These are phyloP conservation scores for Lactarius indigo DNA, from an alignment of 768 basidiomycete species.

Conservation along the genomic window DNA sequence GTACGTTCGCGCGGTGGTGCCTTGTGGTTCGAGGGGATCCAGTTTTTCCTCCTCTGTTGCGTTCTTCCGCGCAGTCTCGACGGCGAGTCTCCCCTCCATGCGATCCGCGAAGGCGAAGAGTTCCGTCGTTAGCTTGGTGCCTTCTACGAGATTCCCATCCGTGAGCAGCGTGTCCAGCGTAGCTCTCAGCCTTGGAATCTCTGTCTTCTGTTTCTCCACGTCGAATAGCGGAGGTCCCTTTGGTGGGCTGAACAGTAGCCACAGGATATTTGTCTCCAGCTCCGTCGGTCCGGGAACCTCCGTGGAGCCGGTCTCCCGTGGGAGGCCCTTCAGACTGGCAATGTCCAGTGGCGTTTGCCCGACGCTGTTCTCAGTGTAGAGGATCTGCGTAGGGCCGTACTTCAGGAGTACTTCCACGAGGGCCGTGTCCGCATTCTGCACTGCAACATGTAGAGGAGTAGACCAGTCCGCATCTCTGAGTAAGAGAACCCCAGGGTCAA, in stretches of 20 bases:
- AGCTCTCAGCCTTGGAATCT: conserved; percentile 17
- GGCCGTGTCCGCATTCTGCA: conserved; percentile 33
- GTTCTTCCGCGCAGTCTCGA: background rate
- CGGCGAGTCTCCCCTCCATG: conserved; percentile 15
- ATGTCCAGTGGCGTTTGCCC: conserved; percentile 34
- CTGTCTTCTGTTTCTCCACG: conserved; percentile 17
- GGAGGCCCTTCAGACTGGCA: conserved; percentile 25
- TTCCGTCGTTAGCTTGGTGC: conserved; percentile 15
- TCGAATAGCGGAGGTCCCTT: conserved; percentile 1
- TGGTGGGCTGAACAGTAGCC: too few relatives aligned
- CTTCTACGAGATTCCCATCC: conserved; percentile 10
- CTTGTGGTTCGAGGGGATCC: background rate
- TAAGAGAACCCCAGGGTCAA: conserved; percentile 34
- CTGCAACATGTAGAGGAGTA: conserved; percentile 51
- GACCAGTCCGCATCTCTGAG: conserved; percentile 46
- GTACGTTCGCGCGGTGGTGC: background rate
- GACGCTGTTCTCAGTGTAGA: conserved; percentile 46
- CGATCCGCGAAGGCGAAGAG: conserved; percentile 14
- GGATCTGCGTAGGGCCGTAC: conserved; percentile 36
- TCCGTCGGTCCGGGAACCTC: background rate
- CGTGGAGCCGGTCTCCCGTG: background rate
- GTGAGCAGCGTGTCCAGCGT: conserved; percentile 16
- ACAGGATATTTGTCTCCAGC: too few relatives aligned
- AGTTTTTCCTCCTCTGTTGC: background rate
- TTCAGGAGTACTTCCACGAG: conserved; percentile 41